Percentiles rank a stretch among this genome's conserved stretches.
Evolutionary conservation across 768 basidiomycete species (phyloP).

Genomic region (Boletus tylopilopsis): DNA sequence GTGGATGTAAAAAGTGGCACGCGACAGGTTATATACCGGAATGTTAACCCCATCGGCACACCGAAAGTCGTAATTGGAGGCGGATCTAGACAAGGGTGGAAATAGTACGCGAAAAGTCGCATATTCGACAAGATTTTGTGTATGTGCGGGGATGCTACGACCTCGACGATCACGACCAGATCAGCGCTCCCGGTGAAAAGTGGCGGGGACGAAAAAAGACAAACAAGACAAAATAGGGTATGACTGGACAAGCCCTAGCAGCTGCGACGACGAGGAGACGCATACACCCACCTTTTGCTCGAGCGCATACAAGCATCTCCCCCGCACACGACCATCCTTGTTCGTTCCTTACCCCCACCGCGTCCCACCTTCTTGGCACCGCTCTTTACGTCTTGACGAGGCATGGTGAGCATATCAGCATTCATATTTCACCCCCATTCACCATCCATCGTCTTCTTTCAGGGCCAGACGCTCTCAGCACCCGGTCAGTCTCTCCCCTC

Average conservation of each 20-base stretch:
- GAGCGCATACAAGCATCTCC: slow-evolving; percentile 17
- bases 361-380: background rate
- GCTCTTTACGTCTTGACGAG: slow-evolving; percentile 28
- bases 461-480: slow-evolving; percentile 86
- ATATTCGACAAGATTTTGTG: too few relatives aligned
- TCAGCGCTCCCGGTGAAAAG: background rate
- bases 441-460: slow-evolving; percentile 2
- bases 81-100: slow-evolving; percentile 3
- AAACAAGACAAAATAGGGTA: slow-evolving; percentile 33
- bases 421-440: slow-evolving; percentile 5
- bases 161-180: too few relatives aligned
- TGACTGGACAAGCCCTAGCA: slow-evolving; percentile 5
- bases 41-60: slow-evolving; percentile 2
- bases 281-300: slow-evolving; percentile 4
- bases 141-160: too few relatives aligned
- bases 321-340: background rate
- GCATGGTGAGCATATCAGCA: slow-evolving; percentile 25
- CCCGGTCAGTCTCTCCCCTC: slow-evolving; percentile 51
- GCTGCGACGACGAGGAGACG: slow-evolving; percentile 9
- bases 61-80: slow-evolving; percentile 15
- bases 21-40: slow-evolving; percentile 25
- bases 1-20: slow-evolving; percentile 13
- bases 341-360: slow-evolving; percentile 4
- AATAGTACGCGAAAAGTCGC: slow-evolving; percentile 10
- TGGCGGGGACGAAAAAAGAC: slow-evolving; percentile 17